Conservation (phyloP, 1,139 yeast genomes). For the Blastobotrys buckinghamii region DNA sequence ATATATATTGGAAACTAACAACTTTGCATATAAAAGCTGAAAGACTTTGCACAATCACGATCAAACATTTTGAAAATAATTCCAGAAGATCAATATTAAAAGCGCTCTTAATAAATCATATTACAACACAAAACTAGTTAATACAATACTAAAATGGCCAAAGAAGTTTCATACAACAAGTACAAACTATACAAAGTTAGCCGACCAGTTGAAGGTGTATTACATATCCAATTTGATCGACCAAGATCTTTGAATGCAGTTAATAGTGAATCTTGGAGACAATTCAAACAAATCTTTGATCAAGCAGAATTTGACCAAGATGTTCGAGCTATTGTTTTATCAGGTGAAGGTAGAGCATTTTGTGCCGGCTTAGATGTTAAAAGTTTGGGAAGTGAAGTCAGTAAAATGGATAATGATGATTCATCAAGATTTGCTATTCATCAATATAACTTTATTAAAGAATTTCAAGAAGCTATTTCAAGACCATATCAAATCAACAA, state of each 20-base stretch:
- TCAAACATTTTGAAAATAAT: too few species aligned
- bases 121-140: too few species aligned
- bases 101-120: too few species aligned
- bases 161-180: conserved; percentile 13
- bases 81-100: too few species aligned
- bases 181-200: conserved; percentile 20
- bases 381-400: conserved; percentile 15
- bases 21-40: too few species aligned
- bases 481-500: conserved; percentile 29
- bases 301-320: conserved; percentile 42
- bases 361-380: conserved; percentile 61
- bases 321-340: conserved; percentile 52
- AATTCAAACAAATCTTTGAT: conserved; percentile 47
- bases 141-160: neutral
- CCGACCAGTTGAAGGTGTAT: conserved; percentile 40
- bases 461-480: conserved; percentile 53
- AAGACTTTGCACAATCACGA: too few species aligned
- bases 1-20: too few species aligned
- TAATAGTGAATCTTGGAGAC: conserved; percentile 48
- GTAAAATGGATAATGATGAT: conserved; percentile 20
- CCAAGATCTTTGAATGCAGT: conserved; percentile 60
- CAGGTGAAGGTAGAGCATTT: conserved; percentile 54
- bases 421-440: conserved; percentile 35
- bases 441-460: conserved; percentile 33
- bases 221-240: conserved; percentile 59